phyloP scores from a whole-genome alignment of 768 basidiomycete genomes.

The Boletus insuetus region DNA sequence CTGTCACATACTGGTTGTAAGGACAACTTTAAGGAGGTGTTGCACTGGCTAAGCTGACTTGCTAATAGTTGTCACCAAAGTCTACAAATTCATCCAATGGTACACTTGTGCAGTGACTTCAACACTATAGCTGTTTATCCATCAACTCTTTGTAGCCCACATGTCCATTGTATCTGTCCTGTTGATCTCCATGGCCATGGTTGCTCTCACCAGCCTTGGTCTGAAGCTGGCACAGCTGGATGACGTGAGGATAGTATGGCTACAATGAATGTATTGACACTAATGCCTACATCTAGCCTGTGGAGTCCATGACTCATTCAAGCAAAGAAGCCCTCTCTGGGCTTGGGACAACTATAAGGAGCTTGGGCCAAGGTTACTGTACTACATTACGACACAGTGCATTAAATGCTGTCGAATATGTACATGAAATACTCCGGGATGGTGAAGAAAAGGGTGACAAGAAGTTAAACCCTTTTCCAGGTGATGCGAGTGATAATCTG shows the following conservation, averaged over 20 bases:
- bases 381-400: not conserved
- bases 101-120: not conserved
- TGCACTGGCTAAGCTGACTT: not conserved
- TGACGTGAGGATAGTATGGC: not conserved
- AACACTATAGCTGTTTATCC: not conserved
- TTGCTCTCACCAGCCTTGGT: not conserved
- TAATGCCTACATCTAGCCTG: not conserved
- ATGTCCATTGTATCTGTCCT: not conserved
- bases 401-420: not conserved
- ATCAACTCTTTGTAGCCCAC: not conserved
- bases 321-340: not conserved
- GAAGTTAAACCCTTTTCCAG: rapidly evolving
- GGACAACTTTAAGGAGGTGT: not conserved
- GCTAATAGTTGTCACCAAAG: not conserved
- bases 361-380: not conserved
- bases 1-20: not conserved
- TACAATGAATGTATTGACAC: not conserved
- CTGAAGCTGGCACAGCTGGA: not conserved
- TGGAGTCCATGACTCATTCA: not conserved
- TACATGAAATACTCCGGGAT: not conserved
- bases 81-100: not conserved
- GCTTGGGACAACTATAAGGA: not conserved
- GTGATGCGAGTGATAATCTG: not conserved
- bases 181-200: not conserved
- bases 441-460: not conserved